Evolutionary conservation across 2,329 filamentous ascomycete genomes (phyloP).

Genomic region (Thermoascus crustaceus): DNA sequence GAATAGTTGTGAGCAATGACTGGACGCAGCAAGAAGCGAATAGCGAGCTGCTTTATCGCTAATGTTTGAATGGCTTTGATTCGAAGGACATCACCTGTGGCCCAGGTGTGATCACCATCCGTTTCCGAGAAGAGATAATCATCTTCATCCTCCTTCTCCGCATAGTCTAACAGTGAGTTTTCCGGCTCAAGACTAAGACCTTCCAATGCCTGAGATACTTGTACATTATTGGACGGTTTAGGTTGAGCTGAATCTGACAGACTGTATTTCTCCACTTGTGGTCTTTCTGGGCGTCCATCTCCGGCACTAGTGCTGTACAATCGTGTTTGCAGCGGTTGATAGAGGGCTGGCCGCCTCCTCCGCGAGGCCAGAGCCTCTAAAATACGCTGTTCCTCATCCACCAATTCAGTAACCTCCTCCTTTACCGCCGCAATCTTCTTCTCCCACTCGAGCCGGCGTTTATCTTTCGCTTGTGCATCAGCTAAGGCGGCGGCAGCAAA

Average conservation of each 20-base stretch:
- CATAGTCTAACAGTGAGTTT: conserved; percentile 6
- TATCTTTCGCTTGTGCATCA: conserved; percentile 32
- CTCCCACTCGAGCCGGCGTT: conserved; percentile 32
- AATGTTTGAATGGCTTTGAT: conserved; percentile 32
- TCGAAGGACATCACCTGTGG: conserved; percentile 20
- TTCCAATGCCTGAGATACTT: neutral
- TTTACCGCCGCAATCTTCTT: conserved; percentile 36
- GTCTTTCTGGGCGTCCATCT: conserved; percentile 8
- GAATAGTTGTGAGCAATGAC: conserved; percentile 31
- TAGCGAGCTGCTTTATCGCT: conserved; percentile 31
- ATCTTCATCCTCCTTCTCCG: conserved; percentile 10
- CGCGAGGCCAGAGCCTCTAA: conserved; percentile 23
- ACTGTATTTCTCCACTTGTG: neutral
- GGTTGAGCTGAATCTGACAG: neutral
- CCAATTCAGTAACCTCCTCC: conserved; percentile 32
- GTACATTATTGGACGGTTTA: neutral
- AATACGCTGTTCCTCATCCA: conserved; percentile 31
- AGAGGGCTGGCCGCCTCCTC: conserved; percentile 12
- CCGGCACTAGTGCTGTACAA: conserved; percentile 17
- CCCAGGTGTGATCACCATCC: conserved; percentile 19
- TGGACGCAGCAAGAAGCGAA: conserved; percentile 31
- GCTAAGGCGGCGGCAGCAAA: conserved; percentile 35
- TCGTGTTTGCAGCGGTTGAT: conserved; percentile 16
- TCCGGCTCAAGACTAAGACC: neutral
- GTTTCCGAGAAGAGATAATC: conserved; percentile 12